A percentile compares a stretch with the other conserved stretches of the same genome.
phyloP scores from a whole-genome alignment of 805 yeast genomes.

The Danielozyma ontarioensis region DNA sequence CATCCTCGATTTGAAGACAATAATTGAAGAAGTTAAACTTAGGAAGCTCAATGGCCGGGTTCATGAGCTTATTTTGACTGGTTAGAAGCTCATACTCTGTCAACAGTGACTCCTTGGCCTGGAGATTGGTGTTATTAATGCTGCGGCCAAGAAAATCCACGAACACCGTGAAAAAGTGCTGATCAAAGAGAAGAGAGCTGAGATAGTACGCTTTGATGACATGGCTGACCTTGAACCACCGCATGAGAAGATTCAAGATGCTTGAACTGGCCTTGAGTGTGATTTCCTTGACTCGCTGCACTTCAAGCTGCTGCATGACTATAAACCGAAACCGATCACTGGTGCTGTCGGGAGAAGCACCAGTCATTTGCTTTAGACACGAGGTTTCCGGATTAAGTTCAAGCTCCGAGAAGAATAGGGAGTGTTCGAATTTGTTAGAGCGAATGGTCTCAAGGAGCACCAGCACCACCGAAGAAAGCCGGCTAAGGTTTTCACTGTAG shows the following conservation, averaged over 20 bases:
- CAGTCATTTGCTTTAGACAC: slow-evolving; percentile 9
- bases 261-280: slow-evolving; percentile 55
- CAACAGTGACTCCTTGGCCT: slow-evolving; percentile 10
- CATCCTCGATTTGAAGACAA: slow-evolving; percentile 20
- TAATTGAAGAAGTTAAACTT: slow-evolving; percentile 33
- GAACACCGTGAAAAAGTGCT: slow-evolving; percentile 42
- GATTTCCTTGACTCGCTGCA: slow-evolving; percentile 56
- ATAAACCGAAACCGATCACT: slow-evolving; percentile 4
- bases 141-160: slow-evolving; percentile 30
- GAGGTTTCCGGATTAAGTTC: slow-evolving; percentile 32
- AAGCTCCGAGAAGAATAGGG: slow-evolving; percentile 29
- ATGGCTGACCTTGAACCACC: slow-evolving; percentile 80
- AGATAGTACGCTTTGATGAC: slow-evolving; percentile 74
- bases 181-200: slow-evolving; percentile 67
- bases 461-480: slow-evolving; percentile 58
- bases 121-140: slow-evolving; percentile 32
- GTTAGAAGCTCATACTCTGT: slow-evolving; percentile 28
- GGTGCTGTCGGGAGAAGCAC: slow-evolving; percentile 1
- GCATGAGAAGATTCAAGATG: slow-evolving; percentile 47
- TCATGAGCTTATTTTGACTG: slow-evolving; percentile 36
- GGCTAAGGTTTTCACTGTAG: slow-evolving; percentile 48
- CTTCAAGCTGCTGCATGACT: slow-evolving; percentile 45
- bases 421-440: slow-evolving; percentile 38
- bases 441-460: slow-evolving; percentile 63
- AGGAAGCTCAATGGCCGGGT: slow-evolving; percentile 29